phyloP scores from a whole-genome alignment of 495 filamentous ascomycete species.

The Hypoxylon intermedium region DNA sequence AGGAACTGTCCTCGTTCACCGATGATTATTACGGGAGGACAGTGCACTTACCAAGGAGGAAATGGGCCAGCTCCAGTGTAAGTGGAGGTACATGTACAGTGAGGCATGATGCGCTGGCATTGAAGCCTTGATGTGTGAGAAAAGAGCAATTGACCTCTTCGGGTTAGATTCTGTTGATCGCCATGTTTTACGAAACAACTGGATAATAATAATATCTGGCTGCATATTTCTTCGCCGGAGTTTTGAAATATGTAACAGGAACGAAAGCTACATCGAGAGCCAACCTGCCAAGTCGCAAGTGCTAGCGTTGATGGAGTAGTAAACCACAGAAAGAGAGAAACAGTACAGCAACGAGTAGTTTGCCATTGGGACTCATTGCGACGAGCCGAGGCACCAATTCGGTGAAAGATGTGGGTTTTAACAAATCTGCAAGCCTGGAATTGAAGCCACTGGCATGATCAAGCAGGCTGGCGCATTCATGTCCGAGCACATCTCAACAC shows the following conservation, averaged over 20 bases:
- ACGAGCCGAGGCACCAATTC: constrained; percentile 8
- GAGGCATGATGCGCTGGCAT: constrained; percentile 38
- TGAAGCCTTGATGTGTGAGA: constrained; percentile 33
- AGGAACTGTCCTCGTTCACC: neutral
- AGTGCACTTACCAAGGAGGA: constrained; percentile 11
- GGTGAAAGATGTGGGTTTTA: constrained; percentile 23
- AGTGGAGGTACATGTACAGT: constrained; percentile 32
- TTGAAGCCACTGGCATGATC: constrained; percentile 7
- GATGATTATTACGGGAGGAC: neutral
- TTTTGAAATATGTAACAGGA: constrained; percentile 12
- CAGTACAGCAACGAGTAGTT: constrained; percentile 11
- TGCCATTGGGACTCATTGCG: constrained; percentile 14
- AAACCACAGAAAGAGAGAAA: neutral
- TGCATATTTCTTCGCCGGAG: constrained; percentile 14
- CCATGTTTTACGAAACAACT: constrained; percentile 31
- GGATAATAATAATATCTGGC: constrained; percentile 4
- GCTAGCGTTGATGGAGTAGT: neutral
- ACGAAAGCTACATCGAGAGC: neutral
- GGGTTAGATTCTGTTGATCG: constrained; percentile 39
- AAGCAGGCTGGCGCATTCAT: constrained; percentile 7
- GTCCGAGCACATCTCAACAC: constrained; percentile 1
- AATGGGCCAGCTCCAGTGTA: constrained; percentile 24
- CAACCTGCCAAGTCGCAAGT: constrained; percentile 13
- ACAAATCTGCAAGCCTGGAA: constrained; percentile 6
- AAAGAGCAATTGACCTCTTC: constrained; percentile 34